phyloP scores from a whole-genome alignment of 805 yeast species.

The Torulaspora franciscae region DNA sequence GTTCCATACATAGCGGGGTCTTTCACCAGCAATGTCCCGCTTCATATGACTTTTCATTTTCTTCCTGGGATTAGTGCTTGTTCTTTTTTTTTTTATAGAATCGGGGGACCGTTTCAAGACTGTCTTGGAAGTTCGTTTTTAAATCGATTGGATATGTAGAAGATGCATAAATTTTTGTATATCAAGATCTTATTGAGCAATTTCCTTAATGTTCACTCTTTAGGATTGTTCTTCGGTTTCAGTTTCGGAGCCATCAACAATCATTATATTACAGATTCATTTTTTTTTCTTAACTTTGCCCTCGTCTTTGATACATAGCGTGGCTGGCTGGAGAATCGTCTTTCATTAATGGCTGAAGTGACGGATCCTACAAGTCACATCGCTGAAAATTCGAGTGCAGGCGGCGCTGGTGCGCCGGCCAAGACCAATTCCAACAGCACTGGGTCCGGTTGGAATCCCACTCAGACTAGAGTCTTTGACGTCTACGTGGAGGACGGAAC shows the following conservation, averaged over 20 bases:
- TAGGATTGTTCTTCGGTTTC: too few relatives aligned
- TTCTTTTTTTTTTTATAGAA: too few relatives aligned
- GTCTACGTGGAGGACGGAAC: slow-evolving; percentile 24
- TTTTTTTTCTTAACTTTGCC: too few relatives aligned
- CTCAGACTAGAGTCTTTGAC: slow-evolving; percentile 26
- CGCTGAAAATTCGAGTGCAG: background rate
- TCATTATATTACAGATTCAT: too few relatives aligned
- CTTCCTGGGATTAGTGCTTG: background rate
- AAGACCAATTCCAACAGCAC: background rate
- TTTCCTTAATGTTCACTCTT: too few relatives aligned
- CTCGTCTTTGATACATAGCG: background rate
- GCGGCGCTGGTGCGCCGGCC: background rate
- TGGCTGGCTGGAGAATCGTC: background rate
- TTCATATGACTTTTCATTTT: background rate
- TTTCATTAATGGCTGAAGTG: background rate
- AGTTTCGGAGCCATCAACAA: too few relatives aligned
- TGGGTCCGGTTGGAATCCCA: slow-evolving; percentile 19
- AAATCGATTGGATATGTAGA: too few relatives aligned
- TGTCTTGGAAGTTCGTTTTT: too few relatives aligned
- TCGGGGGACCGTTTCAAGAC: too few relatives aligned
- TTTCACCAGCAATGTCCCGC: background rate
- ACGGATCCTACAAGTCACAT: background rate
- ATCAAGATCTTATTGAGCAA: too few relatives aligned
- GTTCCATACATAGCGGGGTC: background rate
- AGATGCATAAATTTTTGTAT: too few relatives aligned